Conservation (phyloP, 305 asterid genomes). For the Fraxinus xanthoxyloides region DNA sequence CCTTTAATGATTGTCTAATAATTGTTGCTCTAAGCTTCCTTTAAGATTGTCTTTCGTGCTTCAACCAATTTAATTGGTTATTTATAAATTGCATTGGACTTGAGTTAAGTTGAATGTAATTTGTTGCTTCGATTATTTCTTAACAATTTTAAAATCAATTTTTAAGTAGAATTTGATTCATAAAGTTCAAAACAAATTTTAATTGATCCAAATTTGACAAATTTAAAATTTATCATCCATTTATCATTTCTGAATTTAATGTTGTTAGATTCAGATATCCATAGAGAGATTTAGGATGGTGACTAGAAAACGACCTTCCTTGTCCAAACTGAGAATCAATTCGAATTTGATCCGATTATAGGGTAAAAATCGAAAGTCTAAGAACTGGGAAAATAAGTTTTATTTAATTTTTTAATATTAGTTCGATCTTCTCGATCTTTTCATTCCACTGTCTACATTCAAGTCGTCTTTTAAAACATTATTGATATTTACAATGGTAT, state of each 20-base stretch:
- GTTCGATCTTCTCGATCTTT: neutral
- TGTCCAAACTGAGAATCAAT: neutral
- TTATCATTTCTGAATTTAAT: neutral
- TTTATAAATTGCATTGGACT: neutral
- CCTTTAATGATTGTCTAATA: neutral
- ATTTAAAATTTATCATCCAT: neutral
- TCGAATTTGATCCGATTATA: neutral
- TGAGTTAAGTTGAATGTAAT: neutral
- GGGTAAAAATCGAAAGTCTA: neutral
- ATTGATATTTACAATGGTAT: neutral
- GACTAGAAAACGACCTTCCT: conserved; percentile 21
- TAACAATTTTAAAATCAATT: neutral
- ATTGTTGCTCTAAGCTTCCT: neutral
- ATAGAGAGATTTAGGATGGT: conserved; percentile 11
- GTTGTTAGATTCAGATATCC: neutral
- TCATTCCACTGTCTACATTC: neutral
- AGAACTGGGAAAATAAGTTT: neutral
- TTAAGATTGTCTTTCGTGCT: neutral
- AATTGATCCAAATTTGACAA: neutral
- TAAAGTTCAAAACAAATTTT: neutral
- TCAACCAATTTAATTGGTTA: neutral
- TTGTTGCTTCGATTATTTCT: neutral
- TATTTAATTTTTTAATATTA: neutral
- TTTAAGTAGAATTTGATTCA: neutral
- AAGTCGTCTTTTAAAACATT: neutral